Evolutionary conservation across 1,284 basidiomycete species (phyloP), one percentile per base, ranked within the genome.

Genomic region (Papiliotrema nemorosa): DNA sequence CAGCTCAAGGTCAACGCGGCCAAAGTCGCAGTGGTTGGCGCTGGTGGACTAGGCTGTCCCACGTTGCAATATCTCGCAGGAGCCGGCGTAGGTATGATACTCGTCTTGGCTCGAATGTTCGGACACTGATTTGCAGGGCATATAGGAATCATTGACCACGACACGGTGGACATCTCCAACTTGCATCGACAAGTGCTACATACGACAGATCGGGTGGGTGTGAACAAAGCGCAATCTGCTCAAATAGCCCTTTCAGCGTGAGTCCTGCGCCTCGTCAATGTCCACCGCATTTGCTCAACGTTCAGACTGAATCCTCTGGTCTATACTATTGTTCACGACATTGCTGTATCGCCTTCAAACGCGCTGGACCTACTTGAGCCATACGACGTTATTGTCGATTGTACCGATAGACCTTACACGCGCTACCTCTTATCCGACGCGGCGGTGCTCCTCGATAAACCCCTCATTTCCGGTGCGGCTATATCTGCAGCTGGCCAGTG

Each of bases 41-140:
- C 93, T 2, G 96, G 96, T 0, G 96, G 94, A 3, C 80, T 99
- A 6, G 96, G 96, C 13, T 98, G 96, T 71, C 94, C 96, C 35
- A 88, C 89, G 12, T 78, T 98, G 35, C 90, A 96, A 66, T 97
- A 98, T 70, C 82, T 98, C 9, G 90, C 84, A 6, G 87, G 90
- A 6, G 87, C 90, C 13, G 96, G 96, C 27, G 81, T 98, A 47
- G 96, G 93, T 88, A 61, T 59, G 82, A 63, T 26, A 7, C 10
- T 6, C 1, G 1, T 29, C 24, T 20, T 9, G 12, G 21, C 41
- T 27, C 25, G 20, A 36, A 20, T 31, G 39, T 42, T 21, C 26
- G 29, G 22, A 5, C 31, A 29, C 37, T 51, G 12, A 31, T 18
- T 31, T 6, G 21, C 42, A 69, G 68, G 67, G 2, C 54, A 52